Base-by-base conservation (phyloP, 2,329 filamentous ascomycete species). In the Cadophora luteo-olivacea region DNA sequence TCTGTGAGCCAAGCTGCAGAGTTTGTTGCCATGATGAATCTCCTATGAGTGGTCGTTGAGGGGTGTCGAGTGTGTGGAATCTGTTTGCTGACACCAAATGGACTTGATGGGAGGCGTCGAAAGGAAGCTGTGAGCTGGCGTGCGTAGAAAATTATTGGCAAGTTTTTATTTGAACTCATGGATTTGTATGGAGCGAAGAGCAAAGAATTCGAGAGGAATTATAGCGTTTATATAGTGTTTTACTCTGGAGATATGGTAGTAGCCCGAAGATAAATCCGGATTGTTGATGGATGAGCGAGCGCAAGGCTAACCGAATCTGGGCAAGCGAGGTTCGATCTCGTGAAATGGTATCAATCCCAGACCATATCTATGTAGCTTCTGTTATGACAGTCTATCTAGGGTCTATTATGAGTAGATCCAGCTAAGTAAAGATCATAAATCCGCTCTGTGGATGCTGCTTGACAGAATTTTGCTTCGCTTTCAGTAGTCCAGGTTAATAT, bases 1-100 rank as follows among this genome's bases (percentile, higher is more conserved):
- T 79, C 55, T 66, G 29, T 58, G 11, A 68, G 55, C 55, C 62
- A 70, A 33, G 70, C 66, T 11, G 68, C 70, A n/a, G 36, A 32
- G 52, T 68, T 72, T 48, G 41, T 48, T 45, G 64, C 24, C 22
- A 69, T 65, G 22, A 25, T 67, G 49, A 25, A 38, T 4, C 12
- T 9, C 8, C 48, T 25, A 8, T 6, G 16, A 6, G 48, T 36
- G 29, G n/a, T 41, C 4, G 6, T 58, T 36, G 32, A 11, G 55
- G 25, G 11, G 16, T 58, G 7, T 5, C 11, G 33, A 1, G 9
- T 41, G 11, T 9, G 24, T 2, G 24, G 55, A 24, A 38, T 14
- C 41, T 14, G 6, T n/a, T 9, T 33, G 54, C n/a, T 8, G 29
- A 29, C 29, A 36, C 36, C 5, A 19, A n/a, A 38, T 24, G 8